A percentile compares a stretch with the other conserved stretches of the same genome.
phyloP scores from a whole-genome alignment of 306 rosid species.

The Acmispon strigosus region DNA sequence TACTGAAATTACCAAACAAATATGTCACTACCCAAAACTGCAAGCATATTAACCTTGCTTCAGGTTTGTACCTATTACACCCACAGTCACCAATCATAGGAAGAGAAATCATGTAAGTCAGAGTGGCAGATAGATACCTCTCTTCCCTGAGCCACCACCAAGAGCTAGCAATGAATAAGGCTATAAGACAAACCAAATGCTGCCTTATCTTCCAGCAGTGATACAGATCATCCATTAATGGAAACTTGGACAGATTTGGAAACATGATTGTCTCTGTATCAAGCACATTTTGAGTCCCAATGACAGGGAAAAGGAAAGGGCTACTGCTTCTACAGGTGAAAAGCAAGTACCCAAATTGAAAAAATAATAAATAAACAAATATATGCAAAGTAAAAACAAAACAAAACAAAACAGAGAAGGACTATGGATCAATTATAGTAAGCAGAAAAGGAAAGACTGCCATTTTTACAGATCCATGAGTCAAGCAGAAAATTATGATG shows the following conservation, averaged over 20 bases:
- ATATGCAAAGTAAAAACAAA: not conserved
- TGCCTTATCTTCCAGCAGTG: slow-evolving; percentile 30
- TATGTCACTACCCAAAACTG: not conserved
- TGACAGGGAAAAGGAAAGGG: slow-evolving; percentile 2
- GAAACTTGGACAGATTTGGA: slow-evolving; percentile 20
- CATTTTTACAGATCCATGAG: not conserved
- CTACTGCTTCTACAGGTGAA: not conserved
- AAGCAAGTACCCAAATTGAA: not conserved
- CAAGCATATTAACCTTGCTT: slow-evolving; percentile 17
- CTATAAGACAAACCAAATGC: slow-evolving; percentile 24
- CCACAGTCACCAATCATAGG: slow-evolving; percentile 31
- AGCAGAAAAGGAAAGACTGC: slow-evolving; percentile 8
- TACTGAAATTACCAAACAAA: not conserved
- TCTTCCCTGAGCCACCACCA: slow-evolving; percentile 12
- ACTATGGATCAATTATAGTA: slow-evolving; percentile 15
- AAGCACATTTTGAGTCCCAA: slow-evolving; percentile 30
- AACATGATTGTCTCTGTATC: slow-evolving; percentile 14
- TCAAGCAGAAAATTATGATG: not conserved
- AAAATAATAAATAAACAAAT: too few relatives aligned
- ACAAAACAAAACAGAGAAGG: slow-evolving; percentile 3
- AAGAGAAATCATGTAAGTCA: slow-evolving; percentile 20
- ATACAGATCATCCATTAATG: slow-evolving; percentile 12
- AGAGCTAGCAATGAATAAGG: not conserved
- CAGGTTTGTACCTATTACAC: slow-evolving; percentile 3
- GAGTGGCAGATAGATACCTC: slow-evolving; percentile 16